Base-by-base conservation (phyloP, 352 stramenopile species). In the Phytophthora foliorum region DNA sequence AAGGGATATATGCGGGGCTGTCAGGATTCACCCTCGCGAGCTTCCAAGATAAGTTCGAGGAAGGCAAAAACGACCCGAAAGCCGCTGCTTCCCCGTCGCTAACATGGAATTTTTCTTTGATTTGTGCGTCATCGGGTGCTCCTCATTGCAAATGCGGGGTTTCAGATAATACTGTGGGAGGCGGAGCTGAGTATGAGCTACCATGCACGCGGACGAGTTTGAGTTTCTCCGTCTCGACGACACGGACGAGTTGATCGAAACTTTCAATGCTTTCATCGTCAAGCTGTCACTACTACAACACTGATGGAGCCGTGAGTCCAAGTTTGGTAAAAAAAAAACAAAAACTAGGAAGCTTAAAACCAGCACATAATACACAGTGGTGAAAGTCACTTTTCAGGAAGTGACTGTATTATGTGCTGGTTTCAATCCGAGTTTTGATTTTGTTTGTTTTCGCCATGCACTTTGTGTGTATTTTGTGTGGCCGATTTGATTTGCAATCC, bases 381-480 rank as follows among this genome's bases (percentile, higher is more conserved):
- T n/a, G n/a, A n/a, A n/a, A n/a, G n/a, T n/a, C n/a, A n/a, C n/a
- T n/a, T n/a, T n/a, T n/a, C n/a, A n/a, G n/a, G n/a, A n/a, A n/a
- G n/a, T n/a, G n/a, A n/a, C n/a, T n/a, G n/a, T n/a, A n/a, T n/a
- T n/a, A n/a, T n/a, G n/a, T n/a, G n/a, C n/a, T n/a, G n/a, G n/a
- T n/a, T n/a, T n/a, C n/a, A n/a, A n/a, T n/a, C n/a, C n/a, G n/a
- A n/a, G n/a, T n/a, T n/a, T n/a, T n/a, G n/a, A n/a, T n/a, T n/a
- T n/a, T n/a, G n/a, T n/a, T n/a, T n/a, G n/a, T n/a, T n/a, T n/a
- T 45, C 38, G 16, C 16, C 34, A 41, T 45, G 17, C 6, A 45
- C 22, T 29, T 60, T 44, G 29, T 51, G 57, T 66, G 36, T 24
- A 66, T 6, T 27, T 67, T 13, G 39, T 67, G 59, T 60, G 27